Conservation (phyloP, 2,329 filamentous ascomycete species). For the Talaromyces sp. region DNA sequence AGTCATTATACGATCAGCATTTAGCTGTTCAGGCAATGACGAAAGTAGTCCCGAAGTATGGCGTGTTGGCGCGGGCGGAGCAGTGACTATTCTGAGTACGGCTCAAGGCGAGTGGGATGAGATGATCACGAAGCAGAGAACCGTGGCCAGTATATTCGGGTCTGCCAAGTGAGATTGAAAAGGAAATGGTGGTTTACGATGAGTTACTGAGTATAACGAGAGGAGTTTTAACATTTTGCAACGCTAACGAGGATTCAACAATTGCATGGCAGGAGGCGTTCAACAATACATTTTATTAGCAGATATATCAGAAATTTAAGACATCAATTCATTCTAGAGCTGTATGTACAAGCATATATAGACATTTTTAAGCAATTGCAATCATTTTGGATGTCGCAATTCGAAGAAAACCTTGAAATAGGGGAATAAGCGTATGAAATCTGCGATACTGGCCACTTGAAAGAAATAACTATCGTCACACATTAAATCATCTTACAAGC, state of each 20-base stretch:
- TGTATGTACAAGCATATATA: not conserved
- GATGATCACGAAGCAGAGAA: conserved; percentile 70
- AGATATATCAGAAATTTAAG: not conserved
- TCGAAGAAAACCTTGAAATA: not conserved
- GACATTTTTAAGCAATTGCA: not conserved
- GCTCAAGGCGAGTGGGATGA: conserved; percentile 79
- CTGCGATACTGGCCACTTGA: not conserved
- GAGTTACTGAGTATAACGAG: not conserved
- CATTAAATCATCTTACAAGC: conserved; percentile 6
- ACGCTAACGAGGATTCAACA: not conserved
- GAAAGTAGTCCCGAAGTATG: conserved; percentile 45
- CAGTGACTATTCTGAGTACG: conserved; percentile 79
- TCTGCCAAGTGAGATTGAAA: not conserved
- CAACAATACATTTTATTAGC: not conserved
- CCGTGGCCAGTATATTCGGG: conserved; percentile 37
- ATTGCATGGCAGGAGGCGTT: not conserved
- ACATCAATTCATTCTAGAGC: not conserved
- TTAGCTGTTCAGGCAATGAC: conserved; percentile 36
- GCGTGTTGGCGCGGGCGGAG: conserved; percentile 84
- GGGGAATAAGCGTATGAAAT: not conserved
- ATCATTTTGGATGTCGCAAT: not conserved
- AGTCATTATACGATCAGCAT: conserved; percentile 80
- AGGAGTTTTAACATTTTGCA: not conserved
- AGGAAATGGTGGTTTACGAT: no score
- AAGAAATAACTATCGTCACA: not conserved